Evolutionary conservation across 805 yeast species (phyloP), one percentile per base, ranked within the genome.

Genomic region (Osmozyma mogii): DNA sequence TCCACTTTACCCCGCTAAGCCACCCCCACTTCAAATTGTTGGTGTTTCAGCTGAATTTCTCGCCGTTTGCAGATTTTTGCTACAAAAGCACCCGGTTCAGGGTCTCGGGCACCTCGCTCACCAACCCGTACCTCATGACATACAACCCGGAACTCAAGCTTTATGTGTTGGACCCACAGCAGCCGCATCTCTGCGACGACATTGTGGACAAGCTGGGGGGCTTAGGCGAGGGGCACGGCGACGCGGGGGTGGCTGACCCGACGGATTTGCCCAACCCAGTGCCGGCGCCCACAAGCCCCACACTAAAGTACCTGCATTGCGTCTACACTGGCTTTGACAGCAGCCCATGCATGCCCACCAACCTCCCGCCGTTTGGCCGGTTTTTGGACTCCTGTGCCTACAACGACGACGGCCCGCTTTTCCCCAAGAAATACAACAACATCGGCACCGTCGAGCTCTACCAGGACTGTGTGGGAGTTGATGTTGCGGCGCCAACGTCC

Each of bases 311-410:
- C 12, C 36, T 27, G 15, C 17, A 36, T n/a, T 29, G 27, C 17
- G 32, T 28, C 12, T 22, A 15, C 14, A 16, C 15, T 11, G 13
- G 37, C 8, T 13, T 38, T 9, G 24, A 22, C 42, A 37, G 27
- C 9, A 20, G 18, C 18, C 22, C 19, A 17, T 38, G 39, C 36
- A 40, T 58, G 9, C 57, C 65, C 9, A 39, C 44, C 31, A 45
- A 53, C 10, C 34, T 52, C 29, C 69, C 68, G 1, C 67, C 68
- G 1, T 63, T 63, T 39, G 66, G 65, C 6, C 34, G 38, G 5
- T 58, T 52, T 25, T 44, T 43, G 26, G 65, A 61, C 33, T 35
- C 55, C 1, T 26, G 49, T 13, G 33, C 43, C 6, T 59, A 56
- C 34, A 20, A 39, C 13, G 36, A 41, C 15, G 32, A 31, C 6